A percentile compares a stretch with the other conserved stretches of the same genome.
phyloP scores from a whole-genome alignment of 2,329 filamentous ascomycete species.

The Laburnicola sp. region DNA sequence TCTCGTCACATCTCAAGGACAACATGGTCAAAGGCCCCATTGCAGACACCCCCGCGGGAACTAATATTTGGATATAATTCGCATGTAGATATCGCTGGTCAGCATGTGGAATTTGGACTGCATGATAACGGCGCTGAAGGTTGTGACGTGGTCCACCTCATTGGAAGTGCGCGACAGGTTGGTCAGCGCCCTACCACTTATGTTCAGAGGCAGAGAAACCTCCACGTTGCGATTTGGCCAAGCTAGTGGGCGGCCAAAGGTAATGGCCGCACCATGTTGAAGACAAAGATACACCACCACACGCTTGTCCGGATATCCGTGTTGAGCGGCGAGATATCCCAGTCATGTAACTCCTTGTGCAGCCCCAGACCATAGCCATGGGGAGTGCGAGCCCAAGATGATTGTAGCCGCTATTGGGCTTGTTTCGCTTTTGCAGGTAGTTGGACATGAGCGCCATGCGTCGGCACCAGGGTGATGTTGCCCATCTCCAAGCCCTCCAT shows the following conservation, averaged over 20 bases:
- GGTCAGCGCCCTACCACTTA: constrained; percentile 32
- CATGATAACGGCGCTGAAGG: constrained; percentile 50
- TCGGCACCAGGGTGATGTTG: constrained; percentile 54
- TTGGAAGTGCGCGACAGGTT: constrained; percentile 25
- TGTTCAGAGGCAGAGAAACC: constrained; percentile 14
- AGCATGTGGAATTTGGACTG: constrained; percentile 53
- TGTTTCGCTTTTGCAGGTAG: constrained; percentile 56
- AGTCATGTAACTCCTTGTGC: constrained; percentile 51
- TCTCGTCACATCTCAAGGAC: too few relatives aligned
- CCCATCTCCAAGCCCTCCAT: constrained; percentile 55
- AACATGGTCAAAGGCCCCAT: too few relatives aligned
- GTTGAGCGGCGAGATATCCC: constrained; percentile 27
- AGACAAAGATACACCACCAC: constrained; percentile 49
- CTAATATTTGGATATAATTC: constrained; percentile 46
- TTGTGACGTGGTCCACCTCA: constrained; percentile 38
- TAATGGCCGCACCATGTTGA: constrained; percentile 57
- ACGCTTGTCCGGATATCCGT: constrained; percentile 42
- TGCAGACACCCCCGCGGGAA: too few relatives aligned
- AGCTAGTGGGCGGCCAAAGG: constrained; percentile 52
- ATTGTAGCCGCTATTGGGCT: constrained; percentile 56
- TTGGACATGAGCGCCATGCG: constrained; percentile 52
- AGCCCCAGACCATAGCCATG: constrained; percentile 55
- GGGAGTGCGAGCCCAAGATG: constrained; percentile 54
- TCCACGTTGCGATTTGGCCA: constrained; percentile 13
- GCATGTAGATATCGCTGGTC: constrained; percentile 51